A percentile compares a stretch with the other conserved stretches of the same genome.
Evolutionary conservation across 2,329 filamentous ascomycete genomes (phyloP).

Genomic region (Aspergillus transmontanensis): DNA sequence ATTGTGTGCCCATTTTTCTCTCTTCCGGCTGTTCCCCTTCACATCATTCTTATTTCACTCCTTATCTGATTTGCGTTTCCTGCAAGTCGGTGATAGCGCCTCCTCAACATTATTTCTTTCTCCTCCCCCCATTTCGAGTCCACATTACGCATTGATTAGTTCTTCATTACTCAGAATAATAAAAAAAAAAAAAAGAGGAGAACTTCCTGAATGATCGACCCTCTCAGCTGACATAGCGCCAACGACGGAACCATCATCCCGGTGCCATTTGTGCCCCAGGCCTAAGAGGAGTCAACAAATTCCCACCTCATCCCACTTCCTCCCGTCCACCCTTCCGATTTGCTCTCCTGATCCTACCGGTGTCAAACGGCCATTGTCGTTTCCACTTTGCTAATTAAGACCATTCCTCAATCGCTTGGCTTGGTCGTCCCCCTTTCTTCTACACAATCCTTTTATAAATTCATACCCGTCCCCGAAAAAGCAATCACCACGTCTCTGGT

Average conservation of each 20-base stretch:
- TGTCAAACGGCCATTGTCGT: constrained; percentile 8
- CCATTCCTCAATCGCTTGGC: background rate
- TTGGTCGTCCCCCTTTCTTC: background rate
- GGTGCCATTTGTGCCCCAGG: constrained; percentile 23
- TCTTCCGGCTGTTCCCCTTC: background rate
- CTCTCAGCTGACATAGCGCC: constrained; percentile 13
- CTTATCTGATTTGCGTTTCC: background rate
- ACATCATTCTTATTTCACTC: background rate
- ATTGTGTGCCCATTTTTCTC: constrained; percentile 6
- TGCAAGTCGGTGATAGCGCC: background rate
- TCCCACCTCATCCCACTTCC: constrained; percentile 22
- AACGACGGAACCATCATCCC: constrained; percentile 24
- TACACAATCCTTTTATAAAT: background rate
- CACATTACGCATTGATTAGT: background rate
- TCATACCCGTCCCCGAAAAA: background rate
- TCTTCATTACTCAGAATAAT: background rate
- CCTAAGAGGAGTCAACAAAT: constrained; percentile 7
- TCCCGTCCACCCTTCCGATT: constrained; percentile 11
- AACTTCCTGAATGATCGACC: background rate
- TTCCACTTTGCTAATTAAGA: constrained; percentile 12
- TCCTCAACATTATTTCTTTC: background rate
- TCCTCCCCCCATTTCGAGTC: background rate
- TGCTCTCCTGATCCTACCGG: constrained; percentile 4
- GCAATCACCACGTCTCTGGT: constrained; percentile 8
- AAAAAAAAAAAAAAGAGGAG: background rate